Evolutionary conservation across 768 basidiomycete species (phyloP).

Genomic region (Saitozyma podzolica): DNA sequence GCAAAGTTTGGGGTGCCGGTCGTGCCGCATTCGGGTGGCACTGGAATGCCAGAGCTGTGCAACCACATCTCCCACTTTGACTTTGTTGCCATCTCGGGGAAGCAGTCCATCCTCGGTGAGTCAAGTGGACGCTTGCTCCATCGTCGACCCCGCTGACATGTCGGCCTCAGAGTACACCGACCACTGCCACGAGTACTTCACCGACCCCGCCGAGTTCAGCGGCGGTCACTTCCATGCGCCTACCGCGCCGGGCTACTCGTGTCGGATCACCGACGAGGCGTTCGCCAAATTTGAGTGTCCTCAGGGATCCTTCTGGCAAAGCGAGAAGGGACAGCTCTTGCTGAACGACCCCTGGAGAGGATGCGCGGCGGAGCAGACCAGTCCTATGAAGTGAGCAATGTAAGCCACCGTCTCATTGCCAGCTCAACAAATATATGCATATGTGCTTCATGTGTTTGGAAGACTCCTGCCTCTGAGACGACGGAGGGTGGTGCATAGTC

Average conservation of each 20-base stretch:
- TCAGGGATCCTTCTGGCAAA: constrained; percentile 30
- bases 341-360: constrained; percentile 34
- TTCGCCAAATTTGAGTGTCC: constrained; percentile 31
- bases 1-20: constrained; percentile 72
- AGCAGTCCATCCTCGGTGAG: constrained; percentile 23
- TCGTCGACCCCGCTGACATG: neutral
- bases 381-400: constrained; percentile 18
- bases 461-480: neutral
- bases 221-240: constrained; percentile 26
- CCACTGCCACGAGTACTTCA: constrained; percentile 29
- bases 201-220: constrained; percentile 29
- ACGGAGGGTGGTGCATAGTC: neutral
- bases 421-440: neutral
- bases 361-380: constrained; percentile 23
- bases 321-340: constrained; percentile 29
- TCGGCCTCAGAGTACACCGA: constrained; percentile 2
- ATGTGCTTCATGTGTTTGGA: neutral
- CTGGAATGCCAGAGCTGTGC: constrained; percentile 60
- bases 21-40: constrained; percentile 89
- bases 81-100: constrained; percentile 29
- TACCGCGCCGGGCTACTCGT: constrained; percentile 29
- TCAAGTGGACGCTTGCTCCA: neutral
- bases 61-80: constrained; percentile 38
- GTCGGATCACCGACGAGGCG: constrained; percentile 23
- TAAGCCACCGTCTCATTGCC: too few relatives aligned